These are phyloP conservation scores for Yamadazyma taylorii DNA, from an alignment of 1,139 yeast genomes.

Conservation along the genomic window DNA sequence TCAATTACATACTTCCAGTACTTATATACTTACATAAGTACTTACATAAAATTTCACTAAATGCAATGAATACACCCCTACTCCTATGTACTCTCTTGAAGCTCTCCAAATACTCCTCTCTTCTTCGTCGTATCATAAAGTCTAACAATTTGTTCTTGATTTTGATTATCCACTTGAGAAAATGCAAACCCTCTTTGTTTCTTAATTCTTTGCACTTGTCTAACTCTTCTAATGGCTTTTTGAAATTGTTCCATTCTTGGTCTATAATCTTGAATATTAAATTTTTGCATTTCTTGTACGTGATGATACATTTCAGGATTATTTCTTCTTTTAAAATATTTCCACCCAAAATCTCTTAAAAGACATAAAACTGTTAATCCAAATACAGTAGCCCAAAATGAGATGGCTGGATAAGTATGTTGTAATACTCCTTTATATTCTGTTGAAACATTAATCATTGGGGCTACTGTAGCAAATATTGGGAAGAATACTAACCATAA, in stretches of 20 bases:
- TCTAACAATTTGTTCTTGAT: constrained; percentile 87
- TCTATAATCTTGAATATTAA: constrained; percentile 87
- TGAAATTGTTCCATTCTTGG: constrained; percentile 97
- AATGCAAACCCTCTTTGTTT: constrained; percentile 99
- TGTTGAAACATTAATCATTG: constrained; percentile 73
- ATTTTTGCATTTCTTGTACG: constrained; percentile 96
- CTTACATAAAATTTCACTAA: too few relatives aligned
- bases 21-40: too few relatives aligned
- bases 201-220: constrained; percentile 97
- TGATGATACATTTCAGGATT: constrained; percentile 90
- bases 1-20: too few relatives aligned
- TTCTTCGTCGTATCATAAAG: constrained; percentile 90
- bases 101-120: constrained; percentile 41
- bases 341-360: constrained; percentile 89
- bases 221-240: constrained; percentile 92
- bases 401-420: constrained; percentile 72
- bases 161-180: constrained; percentile 91
- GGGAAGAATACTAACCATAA: constrained; percentile 90
- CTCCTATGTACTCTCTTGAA: constrained; percentile 1
- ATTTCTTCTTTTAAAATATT: constrained; percentile 88
- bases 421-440: constrained; percentile 82
- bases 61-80: too few relatives aligned
- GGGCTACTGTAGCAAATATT: constrained; percentile 81
- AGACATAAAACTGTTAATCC: constrained; percentile 78
- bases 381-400: constrained; percentile 83